Evolutionary conservation across 2,329 filamentous ascomycete genomes (phyloP).

Genomic region (Nannizziopsis barbatae): DNA sequence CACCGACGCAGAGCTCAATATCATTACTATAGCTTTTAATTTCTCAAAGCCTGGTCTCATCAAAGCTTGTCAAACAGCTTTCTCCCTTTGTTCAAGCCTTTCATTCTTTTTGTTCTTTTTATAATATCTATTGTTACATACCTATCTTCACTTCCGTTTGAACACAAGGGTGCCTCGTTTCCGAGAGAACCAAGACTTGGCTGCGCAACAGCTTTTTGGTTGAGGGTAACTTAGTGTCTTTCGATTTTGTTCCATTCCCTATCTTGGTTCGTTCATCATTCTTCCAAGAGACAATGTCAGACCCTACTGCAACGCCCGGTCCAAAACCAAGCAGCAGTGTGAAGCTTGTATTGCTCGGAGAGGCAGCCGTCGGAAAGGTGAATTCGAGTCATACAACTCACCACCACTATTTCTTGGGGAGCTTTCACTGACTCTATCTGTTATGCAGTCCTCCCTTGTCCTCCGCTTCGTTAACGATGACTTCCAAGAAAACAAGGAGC

Average conservation of each 20-base stretch:
- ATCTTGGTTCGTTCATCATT: not conserved
- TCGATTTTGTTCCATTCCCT: not conserved
- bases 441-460: conserved; percentile 74
- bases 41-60: not conserved
- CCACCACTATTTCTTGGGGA: not conserved
- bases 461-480: conserved; percentile 99
- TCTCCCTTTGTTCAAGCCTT: not conserved
- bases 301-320: conserved; percentile 52
- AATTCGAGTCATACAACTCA: conserved; percentile 14
- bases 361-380: conserved; percentile 98
- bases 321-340: conserved; percentile 99
- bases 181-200: not conserved
- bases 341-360: conserved; percentile 94
- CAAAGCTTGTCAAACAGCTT: not conserved
- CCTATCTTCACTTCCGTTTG: not conserved
- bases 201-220: not conserved
- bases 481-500: conserved; percentile 99
- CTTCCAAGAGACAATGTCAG: conserved; percentile 48
- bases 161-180: not conserved
- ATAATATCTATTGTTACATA: too few species aligned
- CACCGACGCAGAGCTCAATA: not conserved
- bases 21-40: conserved; percentile 6
- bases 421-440: conserved; percentile 10
- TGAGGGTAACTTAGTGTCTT: not conserved
- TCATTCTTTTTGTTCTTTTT: not conserved